phyloP scores from a whole-genome alignment of 2,329 filamentous ascomycete species.

The Coleophoma crateriformis region DNA sequence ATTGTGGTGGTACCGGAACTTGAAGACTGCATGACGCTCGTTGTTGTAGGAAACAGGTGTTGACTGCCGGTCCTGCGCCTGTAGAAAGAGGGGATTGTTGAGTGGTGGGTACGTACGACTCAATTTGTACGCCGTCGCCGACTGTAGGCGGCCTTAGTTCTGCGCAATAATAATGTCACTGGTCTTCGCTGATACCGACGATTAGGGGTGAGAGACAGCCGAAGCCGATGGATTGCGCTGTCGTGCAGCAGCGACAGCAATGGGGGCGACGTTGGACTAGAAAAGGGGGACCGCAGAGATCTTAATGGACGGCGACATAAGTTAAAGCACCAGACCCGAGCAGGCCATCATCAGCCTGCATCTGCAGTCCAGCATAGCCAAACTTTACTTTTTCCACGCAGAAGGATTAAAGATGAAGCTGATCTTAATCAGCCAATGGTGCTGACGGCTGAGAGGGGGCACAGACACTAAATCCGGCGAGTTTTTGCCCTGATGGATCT shows the following conservation, averaged over 20 bases:
- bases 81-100: not conserved
- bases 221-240: not conserved
- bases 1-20: conserved; percentile 8
- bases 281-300: no score
- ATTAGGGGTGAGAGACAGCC: not conserved
- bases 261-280: no score
- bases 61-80: not conserved
- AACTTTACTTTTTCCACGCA: no score
- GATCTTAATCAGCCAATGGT: no score
- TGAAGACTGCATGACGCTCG: not conserved
- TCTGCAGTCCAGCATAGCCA: no score
- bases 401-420: no score
- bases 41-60: not conserved
- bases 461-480: no score
- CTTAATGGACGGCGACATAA: no score
- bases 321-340: no score
- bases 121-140: not conserved
- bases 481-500: no score
- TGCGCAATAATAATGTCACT: not conserved
- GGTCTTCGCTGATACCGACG: not conserved
- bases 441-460: no score
- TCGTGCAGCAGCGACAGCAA: not conserved
- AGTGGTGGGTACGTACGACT: not conserved
- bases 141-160: not conserved
- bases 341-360: no score